Percentiles rank a stretch among this genome's conserved stretches.
Conservation (phyloP, 2,329 filamentous ascomycete species). For the Rhinocladiella similis region DNA sequence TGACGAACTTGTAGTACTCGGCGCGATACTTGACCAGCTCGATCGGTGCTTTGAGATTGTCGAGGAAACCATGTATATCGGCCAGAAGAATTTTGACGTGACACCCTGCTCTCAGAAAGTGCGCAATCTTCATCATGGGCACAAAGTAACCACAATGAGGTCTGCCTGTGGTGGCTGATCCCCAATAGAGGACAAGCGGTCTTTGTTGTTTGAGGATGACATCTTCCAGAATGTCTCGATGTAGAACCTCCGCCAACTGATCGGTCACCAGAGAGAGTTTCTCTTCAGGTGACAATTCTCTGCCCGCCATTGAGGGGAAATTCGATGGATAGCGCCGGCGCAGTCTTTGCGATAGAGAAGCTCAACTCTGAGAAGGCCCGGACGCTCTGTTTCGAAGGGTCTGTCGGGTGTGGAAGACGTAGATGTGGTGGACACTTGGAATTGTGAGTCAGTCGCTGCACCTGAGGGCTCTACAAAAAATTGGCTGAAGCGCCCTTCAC, state of each 20-base stretch:
- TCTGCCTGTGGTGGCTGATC: constrained; percentile 79
- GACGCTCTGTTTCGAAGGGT: not conserved
- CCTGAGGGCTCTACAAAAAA: not conserved
- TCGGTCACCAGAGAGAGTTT: constrained; percentile 74
- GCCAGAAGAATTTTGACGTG: constrained; percentile 73
- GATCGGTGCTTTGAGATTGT: constrained; percentile 70
- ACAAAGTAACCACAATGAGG: constrained; percentile 91
- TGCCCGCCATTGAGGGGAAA: constrained; percentile 24
- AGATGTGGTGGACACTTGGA: not conserved
- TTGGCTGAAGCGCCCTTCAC: not conserved
- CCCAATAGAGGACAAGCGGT: constrained; percentile 82
- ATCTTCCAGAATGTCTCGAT: constrained; percentile 57
- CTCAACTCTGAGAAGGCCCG: not conserved
- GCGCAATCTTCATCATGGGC: constrained; percentile 83
- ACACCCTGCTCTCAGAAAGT: constrained; percentile 82
- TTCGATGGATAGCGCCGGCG: no score
- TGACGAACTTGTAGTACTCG: constrained; percentile 77
- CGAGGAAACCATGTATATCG: constrained; percentile 60
- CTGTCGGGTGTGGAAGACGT: not conserved
- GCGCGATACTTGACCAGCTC: constrained; percentile 81
- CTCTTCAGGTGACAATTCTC: constrained; percentile 47
- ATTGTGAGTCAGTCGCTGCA: not conserved
- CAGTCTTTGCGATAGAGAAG: not conserved
- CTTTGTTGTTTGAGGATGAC: constrained; percentile 60
- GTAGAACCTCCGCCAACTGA: constrained; percentile 80